These are phyloP conservation scores for Raffaelea albimanens DNA, from an alignment of 2,329 filamentous ascomycete genomes.

Conservation along the genomic window DNA sequence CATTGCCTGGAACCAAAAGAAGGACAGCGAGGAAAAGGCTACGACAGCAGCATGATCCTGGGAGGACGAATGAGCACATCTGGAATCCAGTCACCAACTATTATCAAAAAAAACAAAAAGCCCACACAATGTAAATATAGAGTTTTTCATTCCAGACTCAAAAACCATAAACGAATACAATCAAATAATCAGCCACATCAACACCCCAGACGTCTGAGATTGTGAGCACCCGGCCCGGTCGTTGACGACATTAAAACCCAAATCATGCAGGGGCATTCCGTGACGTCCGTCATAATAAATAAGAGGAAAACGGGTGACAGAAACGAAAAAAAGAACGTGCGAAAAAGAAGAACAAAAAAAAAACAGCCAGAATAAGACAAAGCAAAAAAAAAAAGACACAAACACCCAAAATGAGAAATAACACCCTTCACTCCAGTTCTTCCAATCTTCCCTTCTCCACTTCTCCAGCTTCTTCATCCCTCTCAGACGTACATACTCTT, in stretches of 20 bases:
- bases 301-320: slow-evolving; percentile 11
- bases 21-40: slow-evolving; percentile 17
- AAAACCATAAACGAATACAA: background rate
- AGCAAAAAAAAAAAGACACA: slow-evolving; percentile 6
- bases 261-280: background rate
- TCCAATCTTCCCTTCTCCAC: slow-evolving; percentile 1
- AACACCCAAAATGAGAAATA: background rate
- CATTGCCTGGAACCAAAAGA: slow-evolving; percentile 68
- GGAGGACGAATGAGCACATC: background rate
- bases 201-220: slow-evolving; percentile 1
- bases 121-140: too few relatives aligned
- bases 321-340: slow-evolving; percentile 9
- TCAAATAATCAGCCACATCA: background rate
- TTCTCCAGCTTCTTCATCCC: slow-evolving; percentile 3
- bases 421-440: slow-evolving; percentile 1
- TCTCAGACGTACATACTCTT: slow-evolving; percentile 47
- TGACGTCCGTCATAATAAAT: slow-evolving; percentile 9
- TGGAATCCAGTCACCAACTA: too few relatives aligned
- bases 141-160: background rate
- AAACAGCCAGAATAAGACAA: slow-evolving; percentile 11
- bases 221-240: slow-evolving; percentile 10
- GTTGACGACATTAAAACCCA: slow-evolving; percentile 5
- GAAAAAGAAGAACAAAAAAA: slow-evolving; percentile 10
- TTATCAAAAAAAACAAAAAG: background rate
- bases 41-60: background rate